Evolutionary conservation across 148 eudicot species (phyloP).

Genomic region (Rheum nobile): DNA sequence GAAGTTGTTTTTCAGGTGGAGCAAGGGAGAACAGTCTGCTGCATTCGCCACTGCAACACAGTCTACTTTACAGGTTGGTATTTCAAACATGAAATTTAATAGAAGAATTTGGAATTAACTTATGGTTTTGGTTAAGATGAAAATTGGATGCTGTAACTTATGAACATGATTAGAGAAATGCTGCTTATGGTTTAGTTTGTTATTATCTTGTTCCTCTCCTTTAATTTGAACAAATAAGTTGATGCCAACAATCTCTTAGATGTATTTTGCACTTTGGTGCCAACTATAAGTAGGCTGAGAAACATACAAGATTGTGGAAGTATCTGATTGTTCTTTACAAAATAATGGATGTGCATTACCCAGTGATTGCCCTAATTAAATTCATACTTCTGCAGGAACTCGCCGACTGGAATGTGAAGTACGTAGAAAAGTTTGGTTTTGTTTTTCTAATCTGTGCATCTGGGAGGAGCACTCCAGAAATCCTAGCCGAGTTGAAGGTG

Average conservation of each 20-base stretch:
- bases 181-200: neutral
- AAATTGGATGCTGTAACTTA: neutral
- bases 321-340: neutral
- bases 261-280: neutral
- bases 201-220: neutral
- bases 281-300: neutral
- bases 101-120: neutral
- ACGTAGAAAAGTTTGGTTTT: constrained; percentile 70
- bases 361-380: neutral
- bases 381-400: constrained; percentile 49
- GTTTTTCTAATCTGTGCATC: constrained; percentile 88
- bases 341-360: neutral
- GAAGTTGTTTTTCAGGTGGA: constrained; percentile 42
- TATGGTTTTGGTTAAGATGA: neutral
- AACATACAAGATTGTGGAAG: neutral
- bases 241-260: neutral
- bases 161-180: neutral
- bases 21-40: constrained; percentile 93
- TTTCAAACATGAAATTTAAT: neutral
- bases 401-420: constrained; percentile 59
- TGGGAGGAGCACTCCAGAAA: constrained; percentile 79
- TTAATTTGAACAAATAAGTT: neutral
- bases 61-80: constrained; percentile 42
- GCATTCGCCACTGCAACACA: constrained; percentile 78
- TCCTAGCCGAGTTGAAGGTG: constrained; percentile 82